A percentile compares a stretch with the other conserved stretches of the same genome.
Conservation (phyloP, 768 basidiomycete genomes). For the Filobasidium wieringae region DNA sequence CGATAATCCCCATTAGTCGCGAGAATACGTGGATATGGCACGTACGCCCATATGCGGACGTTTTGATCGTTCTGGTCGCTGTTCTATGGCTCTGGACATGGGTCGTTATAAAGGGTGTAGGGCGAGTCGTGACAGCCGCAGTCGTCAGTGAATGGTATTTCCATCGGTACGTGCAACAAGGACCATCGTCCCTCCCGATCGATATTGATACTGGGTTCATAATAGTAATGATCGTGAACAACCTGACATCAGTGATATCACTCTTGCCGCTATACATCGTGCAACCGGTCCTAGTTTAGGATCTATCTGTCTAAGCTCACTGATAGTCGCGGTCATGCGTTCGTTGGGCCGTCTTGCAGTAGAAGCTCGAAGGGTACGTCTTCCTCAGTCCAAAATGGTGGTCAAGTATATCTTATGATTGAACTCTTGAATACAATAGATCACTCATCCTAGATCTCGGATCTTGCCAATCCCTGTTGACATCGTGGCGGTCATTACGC, state of each 20-base stretch:
- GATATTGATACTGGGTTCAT: background rate
- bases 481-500: constrained; percentile 31
- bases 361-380: constrained; percentile 18
- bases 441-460: constrained; percentile 27
- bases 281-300: constrained; percentile 73
- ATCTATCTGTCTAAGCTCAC: constrained; percentile 60
- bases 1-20: constrained; percentile 8
- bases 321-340: constrained; percentile 63
- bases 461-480: constrained; percentile 30
- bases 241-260: constrained; percentile 44
- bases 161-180: constrained; percentile 47
- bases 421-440: background rate
- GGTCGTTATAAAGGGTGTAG: constrained; percentile 64
- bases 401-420: background rate
- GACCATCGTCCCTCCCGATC: background rate
- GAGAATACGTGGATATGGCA: constrained; percentile 46
- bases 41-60: constrained; percentile 57
- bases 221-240: constrained; percentile 2
- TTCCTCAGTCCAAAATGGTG: background rate
- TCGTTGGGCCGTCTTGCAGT: constrained; percentile 41
- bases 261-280: constrained; percentile 65
- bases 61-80: constrained; percentile 52
- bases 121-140: constrained; percentile 63
- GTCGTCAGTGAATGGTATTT: constrained; percentile 92
- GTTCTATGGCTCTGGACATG: constrained; percentile 61